These are phyloP conservation scores for Eimeria necatrix DNA, from an alignment of 169 alveolate species.

Conservation along the genomic window DNA sequence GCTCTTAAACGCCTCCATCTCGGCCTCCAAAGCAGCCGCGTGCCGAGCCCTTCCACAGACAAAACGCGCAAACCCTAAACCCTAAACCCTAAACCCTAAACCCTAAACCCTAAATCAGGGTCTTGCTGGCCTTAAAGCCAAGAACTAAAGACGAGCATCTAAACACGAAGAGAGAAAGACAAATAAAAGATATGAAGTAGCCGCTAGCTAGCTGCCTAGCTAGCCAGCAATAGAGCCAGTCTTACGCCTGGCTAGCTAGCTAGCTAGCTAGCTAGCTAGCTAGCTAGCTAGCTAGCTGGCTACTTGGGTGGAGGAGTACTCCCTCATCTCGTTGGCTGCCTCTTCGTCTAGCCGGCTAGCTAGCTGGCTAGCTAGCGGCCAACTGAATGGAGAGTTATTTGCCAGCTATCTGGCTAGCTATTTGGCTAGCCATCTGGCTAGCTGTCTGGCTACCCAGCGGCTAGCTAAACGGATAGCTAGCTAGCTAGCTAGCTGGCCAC, in stretches of 20 bases:
- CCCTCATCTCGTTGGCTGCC: too few relatives aligned
- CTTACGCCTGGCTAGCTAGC: not conserved
- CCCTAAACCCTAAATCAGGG: not conserved
- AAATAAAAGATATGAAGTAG: not conserved
- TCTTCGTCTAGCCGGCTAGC: too few relatives aligned
- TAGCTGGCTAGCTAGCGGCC: too few relatives aligned
- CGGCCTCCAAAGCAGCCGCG: not conserved
- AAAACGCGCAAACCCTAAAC: not conserved
- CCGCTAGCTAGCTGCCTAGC: not conserved
- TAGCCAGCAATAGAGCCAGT: not conserved
- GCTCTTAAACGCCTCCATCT: not conserved
- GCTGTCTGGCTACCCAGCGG: too few relatives aligned
- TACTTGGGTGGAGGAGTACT: too few relatives aligned
- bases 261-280: too few relatives aligned
- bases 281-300: too few relatives aligned
- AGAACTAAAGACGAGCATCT: not conserved
- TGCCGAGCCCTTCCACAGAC: not conserved
- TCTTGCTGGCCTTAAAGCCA: not conserved
- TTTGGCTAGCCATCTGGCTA: too few relatives aligned
- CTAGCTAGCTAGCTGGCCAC: too few relatives aligned
- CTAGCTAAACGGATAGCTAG: too few relatives aligned
- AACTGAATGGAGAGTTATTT: too few relatives aligned
- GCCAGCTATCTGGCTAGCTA: too few relatives aligned
- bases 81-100: not conserved
- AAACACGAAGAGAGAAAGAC: not conserved